These are phyloP conservation scores for Lanmaoa pseudosensibilis DNA, from an alignment of 768 basidiomycete genomes.

Conservation along the genomic window DNA sequence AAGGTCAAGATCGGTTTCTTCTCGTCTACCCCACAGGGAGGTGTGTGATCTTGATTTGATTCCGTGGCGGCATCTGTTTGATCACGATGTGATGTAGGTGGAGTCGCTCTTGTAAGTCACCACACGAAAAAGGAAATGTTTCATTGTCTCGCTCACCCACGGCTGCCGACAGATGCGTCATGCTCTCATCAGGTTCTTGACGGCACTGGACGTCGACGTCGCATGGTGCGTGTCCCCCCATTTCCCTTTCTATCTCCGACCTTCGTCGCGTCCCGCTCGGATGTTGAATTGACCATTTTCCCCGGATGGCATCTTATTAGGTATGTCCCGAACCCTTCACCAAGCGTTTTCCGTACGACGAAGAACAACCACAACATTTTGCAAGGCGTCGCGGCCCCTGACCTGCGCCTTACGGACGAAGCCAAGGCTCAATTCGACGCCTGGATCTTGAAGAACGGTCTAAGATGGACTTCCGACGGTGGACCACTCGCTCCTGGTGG, in stretches of 20 bases:
- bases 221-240: slow-evolving; percentile 61
- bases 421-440: slow-evolving; percentile 79
- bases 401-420: slow-evolving; percentile 73
- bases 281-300: slow-evolving; percentile 9
- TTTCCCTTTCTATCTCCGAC: slow-evolving; percentile 4
- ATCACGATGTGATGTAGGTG: slow-evolving; percentile 54
- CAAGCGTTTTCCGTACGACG: slow-evolving; percentile 88
- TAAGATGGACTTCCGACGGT: slow-evolving; percentile 84
- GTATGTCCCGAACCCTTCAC: slow-evolving; percentile 89
- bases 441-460: slow-evolving; percentile 88
- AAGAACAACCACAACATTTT: slow-evolving; percentile 96
- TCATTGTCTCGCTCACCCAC: slow-evolving; percentile 13
- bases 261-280: not conserved
- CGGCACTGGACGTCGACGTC: slow-evolving; percentile 74
- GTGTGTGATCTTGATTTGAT: slow-evolving; percentile 40
- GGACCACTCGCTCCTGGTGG: slow-evolving; percentile 82
- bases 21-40: slow-evolving; percentile 93
- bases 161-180: slow-evolving; percentile 74
- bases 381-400: slow-evolving; percentile 85
- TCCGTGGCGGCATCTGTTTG: slow-evolving; percentile 3
- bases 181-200: slow-evolving; percentile 84
- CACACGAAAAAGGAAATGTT: slow-evolving; percentile 15
- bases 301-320: slow-evolving; percentile 38
- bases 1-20: slow-evolving; percentile 92
- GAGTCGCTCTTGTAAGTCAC: slow-evolving; percentile 81